Conservation (phyloP, 2,329 filamentous ascomycete species). For the Trichothecium roseum region DNA sequence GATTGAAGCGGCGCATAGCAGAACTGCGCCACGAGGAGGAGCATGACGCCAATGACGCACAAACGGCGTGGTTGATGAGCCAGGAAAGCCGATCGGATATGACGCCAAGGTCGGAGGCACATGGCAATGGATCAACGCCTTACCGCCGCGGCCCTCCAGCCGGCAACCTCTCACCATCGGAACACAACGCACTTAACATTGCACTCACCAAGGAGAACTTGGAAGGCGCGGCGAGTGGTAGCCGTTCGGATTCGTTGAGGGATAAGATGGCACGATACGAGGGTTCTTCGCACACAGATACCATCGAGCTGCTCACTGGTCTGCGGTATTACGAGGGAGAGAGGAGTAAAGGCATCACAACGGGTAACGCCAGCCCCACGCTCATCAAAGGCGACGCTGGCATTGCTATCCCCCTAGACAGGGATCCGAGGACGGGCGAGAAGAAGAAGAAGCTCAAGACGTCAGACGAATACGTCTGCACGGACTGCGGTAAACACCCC, state of each 20-base stretch:
- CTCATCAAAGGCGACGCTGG: slow-evolving; percentile 79
- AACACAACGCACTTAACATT: slow-evolving; percentile 52
- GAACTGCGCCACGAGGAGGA: slow-evolving; percentile 79
- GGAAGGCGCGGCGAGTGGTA: slow-evolving; percentile 53
- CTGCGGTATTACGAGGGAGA: slow-evolving; percentile 82
- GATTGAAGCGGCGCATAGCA: slow-evolving; percentile 71
- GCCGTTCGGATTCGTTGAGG: slow-evolving; percentile 62
- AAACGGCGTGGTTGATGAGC: slow-evolving; percentile 49
- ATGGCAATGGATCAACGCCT: slow-evolving; percentile 6
- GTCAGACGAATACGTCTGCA: slow-evolving; percentile 85
- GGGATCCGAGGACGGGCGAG: slow-evolving; percentile 59
- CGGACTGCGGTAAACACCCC: slow-evolving; percentile 64
- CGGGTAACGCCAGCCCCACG: slow-evolving; percentile 69
- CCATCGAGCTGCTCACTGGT: slow-evolving; percentile 88
- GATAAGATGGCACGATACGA: slow-evolving; percentile 83
- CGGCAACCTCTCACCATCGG: slow-evolving; percentile 44
- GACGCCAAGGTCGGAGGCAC: slow-evolving; percentile 26
- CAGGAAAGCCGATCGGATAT: slow-evolving; percentile 46
- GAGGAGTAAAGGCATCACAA: slow-evolving; percentile 77
- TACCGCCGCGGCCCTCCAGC: slow-evolving; percentile 25
- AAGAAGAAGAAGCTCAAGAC: slow-evolving; percentile 86
- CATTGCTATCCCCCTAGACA: slow-evolving; percentile 72
- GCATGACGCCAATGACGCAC: slow-evolving; percentile 61
- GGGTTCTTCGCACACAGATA: slow-evolving; percentile 65
- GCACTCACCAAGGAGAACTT: slow-evolving; percentile 72